Evolutionary conservation across 75 land plant species (phyloP), one percentile per base, ranked within the genome.

Genomic region (Selaginella tamariscina): DNA sequence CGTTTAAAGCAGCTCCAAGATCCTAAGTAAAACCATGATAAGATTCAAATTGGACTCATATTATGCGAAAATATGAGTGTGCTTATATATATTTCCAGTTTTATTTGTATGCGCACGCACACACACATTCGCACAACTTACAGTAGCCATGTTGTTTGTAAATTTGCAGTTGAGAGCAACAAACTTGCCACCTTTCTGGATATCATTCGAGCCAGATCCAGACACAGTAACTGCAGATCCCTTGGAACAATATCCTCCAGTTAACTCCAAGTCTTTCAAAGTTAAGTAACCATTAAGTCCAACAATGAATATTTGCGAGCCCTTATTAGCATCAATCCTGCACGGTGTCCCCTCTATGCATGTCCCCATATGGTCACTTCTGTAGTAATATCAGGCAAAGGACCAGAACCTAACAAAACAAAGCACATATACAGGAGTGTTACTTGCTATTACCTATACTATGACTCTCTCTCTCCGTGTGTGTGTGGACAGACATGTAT

Each of bases 151-250:
- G 26, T 75, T 75, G 74, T 75, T 75, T 33, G 24, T 24, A 67
- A 75, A 75, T 15, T 65, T 56, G 62, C 70, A 63, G 22, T 71
- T 71, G 29, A 56, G 57, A 1, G 74, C 78, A 9, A 55, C 32
- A 27, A 75, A 72, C 28, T 67, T 71, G 44, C 78, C 78, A 0
- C 68, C 44, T 11, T 28, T 28, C 15, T 0, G 2, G 32, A 30
- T 1, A 31, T 30, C 33, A 23, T 57, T 31, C 27, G 71, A 24
- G 22, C 71, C 71, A 22, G 60, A 56, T 18, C 78, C 78, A 5
- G 78, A 65, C 1, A 75, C 78, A 13, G 70, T 56, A 24, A 75
- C 69, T 0, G 78, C 78, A 1, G 78, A 11, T 23, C 78, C 78
- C 21, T 60, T 55, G 13, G 28, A 66, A 60, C 78, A 75, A 15